Evolutionary conservation across 106 monocot genomes (phyloP).

Genomic region (Phalaenopsis aphrodite): DNA sequence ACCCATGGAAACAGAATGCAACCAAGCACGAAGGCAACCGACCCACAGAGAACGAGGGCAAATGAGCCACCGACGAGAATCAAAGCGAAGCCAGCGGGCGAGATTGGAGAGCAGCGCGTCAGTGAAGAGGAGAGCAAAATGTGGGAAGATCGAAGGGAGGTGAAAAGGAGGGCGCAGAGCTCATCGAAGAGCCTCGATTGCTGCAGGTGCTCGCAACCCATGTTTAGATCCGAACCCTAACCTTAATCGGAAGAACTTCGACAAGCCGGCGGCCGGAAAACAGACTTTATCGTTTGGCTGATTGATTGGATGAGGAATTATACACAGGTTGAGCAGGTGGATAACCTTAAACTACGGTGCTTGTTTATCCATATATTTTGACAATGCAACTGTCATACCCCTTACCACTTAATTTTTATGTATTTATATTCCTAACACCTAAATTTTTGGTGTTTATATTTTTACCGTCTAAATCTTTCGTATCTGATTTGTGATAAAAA

Average conservation of each 20-base stretch:
- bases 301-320: no score
- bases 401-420: no score
- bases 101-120: constrained; percentile 8
- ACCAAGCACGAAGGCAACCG: constrained; percentile 27
- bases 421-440: no score
- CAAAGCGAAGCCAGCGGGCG: constrained; percentile 23
- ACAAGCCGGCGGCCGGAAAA: background rate
- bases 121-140: background rate
- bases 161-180: constrained; percentile 18
- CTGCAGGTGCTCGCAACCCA: constrained; percentile 1
- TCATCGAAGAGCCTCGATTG: constrained; percentile 18
- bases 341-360: no score
- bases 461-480: no score
- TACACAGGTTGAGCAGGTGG: no score
- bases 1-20: constrained; percentile 42
- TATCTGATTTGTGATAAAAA: no score
- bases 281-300: no score
- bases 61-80: constrained; percentile 29
- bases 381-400: no score
- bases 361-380: no score
- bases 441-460: no score
- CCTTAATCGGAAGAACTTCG: background rate
- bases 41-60: constrained; percentile 19
- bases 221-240: constrained; percentile 7
- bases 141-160: constrained; percentile 18